phyloP scores from a whole-genome alignment of 805 yeast species.

The Ogataea paraovalis region DNA sequence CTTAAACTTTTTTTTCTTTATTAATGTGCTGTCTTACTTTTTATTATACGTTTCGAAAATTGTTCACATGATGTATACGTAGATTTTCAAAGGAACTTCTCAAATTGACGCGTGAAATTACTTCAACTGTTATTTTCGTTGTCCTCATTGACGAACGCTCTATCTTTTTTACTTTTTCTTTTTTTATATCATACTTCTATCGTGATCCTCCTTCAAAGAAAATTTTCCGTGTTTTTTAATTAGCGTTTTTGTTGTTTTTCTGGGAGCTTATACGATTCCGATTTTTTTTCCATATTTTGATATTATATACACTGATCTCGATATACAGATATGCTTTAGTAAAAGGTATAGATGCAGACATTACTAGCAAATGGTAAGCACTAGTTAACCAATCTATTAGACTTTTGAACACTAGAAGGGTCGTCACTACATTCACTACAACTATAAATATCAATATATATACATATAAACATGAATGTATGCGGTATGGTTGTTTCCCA shows the following conservation, averaged over 20 bases:
- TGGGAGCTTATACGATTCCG: background rate
- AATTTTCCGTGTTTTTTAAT: background rate
- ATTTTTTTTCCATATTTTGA: background rate
- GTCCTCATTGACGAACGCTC: background rate
- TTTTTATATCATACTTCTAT: background rate
- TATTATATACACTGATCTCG: background rate
- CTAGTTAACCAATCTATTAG: too few relatives aligned
- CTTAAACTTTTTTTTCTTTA: background rate
- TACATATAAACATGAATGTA: slow-evolving; percentile 50
- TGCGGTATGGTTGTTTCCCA: slow-evolving; percentile 99
- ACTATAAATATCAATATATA: background rate
- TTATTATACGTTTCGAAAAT: background rate
- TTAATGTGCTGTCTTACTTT: background rate
- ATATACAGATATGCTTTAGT: background rate
- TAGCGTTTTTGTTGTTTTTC: too few relatives aligned
- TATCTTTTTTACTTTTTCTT: background rate
- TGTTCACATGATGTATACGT: background rate
- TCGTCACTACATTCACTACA: too few relatives aligned
- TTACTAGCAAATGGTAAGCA: too few relatives aligned
- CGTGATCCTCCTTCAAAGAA: background rate
- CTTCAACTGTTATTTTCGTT: background rate
- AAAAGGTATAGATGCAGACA: too few relatives aligned
- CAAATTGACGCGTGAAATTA: background rate
- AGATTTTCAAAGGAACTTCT: background rate
- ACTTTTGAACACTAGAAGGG: too few relatives aligned